Conservation (phyloP, 139 green algal species). For the Micractinium conductrix region DNA sequence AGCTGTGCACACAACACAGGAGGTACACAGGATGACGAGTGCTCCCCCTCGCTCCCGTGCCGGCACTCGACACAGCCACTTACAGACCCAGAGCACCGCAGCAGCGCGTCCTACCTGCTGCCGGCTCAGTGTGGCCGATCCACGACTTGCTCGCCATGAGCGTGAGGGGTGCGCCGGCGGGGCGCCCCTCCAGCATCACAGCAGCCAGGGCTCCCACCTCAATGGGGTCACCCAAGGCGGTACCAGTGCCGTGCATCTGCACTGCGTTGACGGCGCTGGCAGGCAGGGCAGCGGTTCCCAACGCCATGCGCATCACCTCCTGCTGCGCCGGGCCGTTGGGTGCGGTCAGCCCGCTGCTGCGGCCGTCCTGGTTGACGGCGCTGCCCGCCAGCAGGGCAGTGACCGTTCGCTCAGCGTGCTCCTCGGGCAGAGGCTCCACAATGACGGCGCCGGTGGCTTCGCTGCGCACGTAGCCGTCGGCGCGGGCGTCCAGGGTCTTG, state of each 20-base stretch:
- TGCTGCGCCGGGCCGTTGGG: slow-evolving; percentile 71
- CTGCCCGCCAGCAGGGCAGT: slow-evolving; percentile 38
- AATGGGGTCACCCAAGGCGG: slow-evolving; percentile 85
- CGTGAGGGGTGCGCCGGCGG: slow-evolving; percentile 47
- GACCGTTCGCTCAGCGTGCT: neutral
- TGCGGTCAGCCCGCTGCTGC: slow-evolving; percentile 65
- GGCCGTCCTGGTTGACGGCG: slow-evolving; percentile 71
- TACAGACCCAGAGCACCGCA: too few species aligned
- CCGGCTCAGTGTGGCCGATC: slow-evolving; percentile 64
- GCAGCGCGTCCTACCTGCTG: too few species aligned
- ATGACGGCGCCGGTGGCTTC: slow-evolving; percentile 55
- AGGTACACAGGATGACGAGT: too few species aligned
- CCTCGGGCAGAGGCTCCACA: slow-evolving; percentile 16
- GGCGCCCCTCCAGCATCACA: slow-evolving; percentile 32
- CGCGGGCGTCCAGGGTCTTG: slow-evolving; percentile 57
- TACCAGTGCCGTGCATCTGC: slow-evolving; percentile 78
- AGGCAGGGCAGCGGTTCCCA: slow-evolving; percentile 33
- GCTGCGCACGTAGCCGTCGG: slow-evolving; percentile 63
- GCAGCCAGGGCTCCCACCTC: slow-evolving; percentile 74
- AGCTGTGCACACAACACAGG: too few species aligned
- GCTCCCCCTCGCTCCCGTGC: too few species aligned
- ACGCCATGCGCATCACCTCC: slow-evolving; percentile 35
- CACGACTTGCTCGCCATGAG: slow-evolving; percentile 56
- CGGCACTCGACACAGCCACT: too few species aligned
- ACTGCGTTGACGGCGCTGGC: slow-evolving; percentile 37